Percentiles rank a stretch among this genome's conserved stretches.
Conservation (phyloP, 1,139 yeast genomes). For the Debaryomyces coudertii region DNA sequence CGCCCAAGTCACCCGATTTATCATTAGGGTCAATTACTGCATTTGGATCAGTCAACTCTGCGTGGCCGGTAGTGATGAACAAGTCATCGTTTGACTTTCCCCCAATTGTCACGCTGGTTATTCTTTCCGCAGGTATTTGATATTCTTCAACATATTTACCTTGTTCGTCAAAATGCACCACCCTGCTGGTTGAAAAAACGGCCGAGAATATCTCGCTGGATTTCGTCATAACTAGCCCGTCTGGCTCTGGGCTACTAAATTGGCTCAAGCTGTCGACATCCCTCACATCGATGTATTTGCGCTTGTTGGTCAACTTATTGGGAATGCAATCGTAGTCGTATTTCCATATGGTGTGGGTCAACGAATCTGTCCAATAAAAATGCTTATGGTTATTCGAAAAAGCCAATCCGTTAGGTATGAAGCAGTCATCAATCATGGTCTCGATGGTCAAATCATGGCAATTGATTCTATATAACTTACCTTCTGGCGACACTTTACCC, state of each 20-base stretch:
- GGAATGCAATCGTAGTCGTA: constrained; percentile 58
- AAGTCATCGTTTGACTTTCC: constrained; percentile 62
- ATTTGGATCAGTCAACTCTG: constrained; percentile 42
- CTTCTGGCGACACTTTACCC: constrained; percentile 39
- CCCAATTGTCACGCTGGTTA: constrained; percentile 75
- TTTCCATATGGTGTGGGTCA: constrained; percentile 58
- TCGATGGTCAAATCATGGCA: constrained; percentile 36
- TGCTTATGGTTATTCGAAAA: constrained; percentile 56
- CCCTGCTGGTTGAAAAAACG: constrained; percentile 62
- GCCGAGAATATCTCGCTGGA: constrained; percentile 71
- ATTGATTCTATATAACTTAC: constrained; percentile 46
- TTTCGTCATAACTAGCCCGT: constrained; percentile 70
- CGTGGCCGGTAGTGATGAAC: constrained; percentile 69
- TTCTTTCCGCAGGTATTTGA: constrained; percentile 60
- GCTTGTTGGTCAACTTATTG: constrained; percentile 49
- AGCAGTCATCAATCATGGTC: constrained; percentile 38
- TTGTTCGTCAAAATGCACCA: constrained; percentile 52
- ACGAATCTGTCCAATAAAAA: constrained; percentile 76
- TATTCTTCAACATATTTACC: constrained; percentile 59
- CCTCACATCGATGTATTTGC: constrained; percentile 44
- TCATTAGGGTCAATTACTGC: constrained; percentile 33
- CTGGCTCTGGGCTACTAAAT: constrained; percentile 62
- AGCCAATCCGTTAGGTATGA: constrained; percentile 79
- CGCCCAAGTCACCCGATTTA: constrained; percentile 58
- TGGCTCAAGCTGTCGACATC: constrained; percentile 23